Conservation (phyloP, 371 early-diverging fungal genomes). For the Apophysomyces trapeziformis region DNA sequence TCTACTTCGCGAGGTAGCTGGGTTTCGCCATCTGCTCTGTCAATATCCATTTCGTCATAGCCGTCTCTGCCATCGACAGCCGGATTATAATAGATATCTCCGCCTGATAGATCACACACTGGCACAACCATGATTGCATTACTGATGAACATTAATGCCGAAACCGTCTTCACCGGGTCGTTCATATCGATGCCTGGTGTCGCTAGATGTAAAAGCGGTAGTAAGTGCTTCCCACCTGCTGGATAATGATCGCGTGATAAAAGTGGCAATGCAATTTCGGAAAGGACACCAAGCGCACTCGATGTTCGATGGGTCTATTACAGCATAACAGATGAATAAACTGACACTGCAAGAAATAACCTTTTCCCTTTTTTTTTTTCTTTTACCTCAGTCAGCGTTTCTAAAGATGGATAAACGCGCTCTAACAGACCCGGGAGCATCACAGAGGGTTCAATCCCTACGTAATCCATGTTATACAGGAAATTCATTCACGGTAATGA, state of each 20-base stretch:
- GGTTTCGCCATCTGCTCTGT: conserved; percentile 47
- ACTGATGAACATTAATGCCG: conserved; percentile 77
- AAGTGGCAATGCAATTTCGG: conserved; percentile 69
- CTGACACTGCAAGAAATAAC: neutral
- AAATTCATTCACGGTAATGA: neutral
- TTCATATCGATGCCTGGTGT: conserved; percentile 93
- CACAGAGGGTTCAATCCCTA: conserved; percentile 74
- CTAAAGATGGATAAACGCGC: conserved; percentile 85
- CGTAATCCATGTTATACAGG: neutral
- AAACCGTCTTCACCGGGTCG: conserved; percentile 81
- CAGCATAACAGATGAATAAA: neutral
- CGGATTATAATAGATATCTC: conserved; percentile 17
- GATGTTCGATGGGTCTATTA: conserved; percentile 82
- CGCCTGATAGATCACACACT: conserved; percentile 59
- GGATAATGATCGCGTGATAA: conserved; percentile 76
- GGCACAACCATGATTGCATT: conserved; percentile 70
- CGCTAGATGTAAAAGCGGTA: conserved; percentile 73
- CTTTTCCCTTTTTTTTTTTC: neutral
- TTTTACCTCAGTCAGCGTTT: conserved; percentile 75
- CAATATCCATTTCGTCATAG: conserved; percentile 55
- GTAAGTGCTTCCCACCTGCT: conserved; percentile 83
- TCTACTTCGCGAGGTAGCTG: conserved; percentile 53
- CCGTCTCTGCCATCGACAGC: conserved; percentile 38
- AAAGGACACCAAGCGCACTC: conserved; percentile 76
- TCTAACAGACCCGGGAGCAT: conserved; percentile 86